Conservation (phyloP, 345 rosid genomes). For the Conringia planisiliqua region DNA sequence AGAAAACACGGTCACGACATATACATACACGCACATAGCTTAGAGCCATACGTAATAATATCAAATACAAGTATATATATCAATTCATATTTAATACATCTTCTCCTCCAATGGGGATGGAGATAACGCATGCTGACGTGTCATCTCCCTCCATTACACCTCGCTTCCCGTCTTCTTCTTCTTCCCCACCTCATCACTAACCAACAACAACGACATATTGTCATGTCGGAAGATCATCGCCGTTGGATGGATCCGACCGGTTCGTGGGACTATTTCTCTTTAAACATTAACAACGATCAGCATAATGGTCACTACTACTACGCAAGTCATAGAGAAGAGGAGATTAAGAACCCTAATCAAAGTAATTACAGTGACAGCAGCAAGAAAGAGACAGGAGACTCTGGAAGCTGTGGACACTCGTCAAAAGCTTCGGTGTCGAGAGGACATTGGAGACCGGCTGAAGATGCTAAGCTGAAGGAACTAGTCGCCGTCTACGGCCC, state of each 20-base stretch:
- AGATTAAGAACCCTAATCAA: conserved; percentile 9
- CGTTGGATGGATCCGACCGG: conserved; percentile 24
- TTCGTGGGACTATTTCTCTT: conserved; percentile 24
- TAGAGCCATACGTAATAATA: conserved; percentile 25
- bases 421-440: conserved; percentile 38
- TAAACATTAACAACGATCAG: background rate
- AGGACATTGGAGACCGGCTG: conserved; percentile 96
- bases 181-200: conserved; percentile 1
- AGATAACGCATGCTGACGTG: conserved; percentile 6
- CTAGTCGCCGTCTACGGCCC: conserved; percentile 79
- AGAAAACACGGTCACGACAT: conserved; percentile 36
- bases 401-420: conserved; percentile 6
- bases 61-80: background rate
- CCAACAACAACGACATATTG: conserved; percentile 13
- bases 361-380: background rate
- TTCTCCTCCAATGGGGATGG: conserved; percentile 18
- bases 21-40: conserved; percentile 24
- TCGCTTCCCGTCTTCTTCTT: conserved; percentile 10
- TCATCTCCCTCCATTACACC: conserved; percentile 22
- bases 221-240: conserved; percentile 23
- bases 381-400: conserved; percentile 12
- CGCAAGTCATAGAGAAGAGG: conserved; percentile 13
- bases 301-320: background rate
- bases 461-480: conserved; percentile 78
- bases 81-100: conserved; percentile 3